Evolutionary conservation across 1,139 yeast species (phyloP).

Genomic region (Debaryomyces nepalensis): DNA sequence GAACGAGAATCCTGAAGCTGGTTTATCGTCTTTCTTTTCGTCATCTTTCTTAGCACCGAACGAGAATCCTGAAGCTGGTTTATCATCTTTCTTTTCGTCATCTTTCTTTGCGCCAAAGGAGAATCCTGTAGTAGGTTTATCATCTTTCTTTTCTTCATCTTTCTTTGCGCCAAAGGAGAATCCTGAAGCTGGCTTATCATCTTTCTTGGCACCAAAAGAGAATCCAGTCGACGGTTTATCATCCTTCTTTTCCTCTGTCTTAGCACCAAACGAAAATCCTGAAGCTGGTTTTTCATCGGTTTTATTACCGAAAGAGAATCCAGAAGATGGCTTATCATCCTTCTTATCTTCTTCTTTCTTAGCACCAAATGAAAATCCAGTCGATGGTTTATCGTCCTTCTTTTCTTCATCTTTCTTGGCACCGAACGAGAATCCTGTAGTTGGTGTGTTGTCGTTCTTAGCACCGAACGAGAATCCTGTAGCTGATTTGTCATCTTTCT

Average conservation of each 20-base stretch:
- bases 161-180: conserved; percentile 27
- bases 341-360: conserved; percentile 28
- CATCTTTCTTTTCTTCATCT: conserved; percentile 21
- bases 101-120: conserved; percentile 28
- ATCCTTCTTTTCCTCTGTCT: conserved; percentile 24
- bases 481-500: conserved; percentile 16
- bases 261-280: conserved; percentile 32
- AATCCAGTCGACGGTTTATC: conserved; percentile 26
- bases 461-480: conserved; percentile 12
- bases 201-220: conserved; percentile 32
- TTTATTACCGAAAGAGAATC: conserved; percentile 19
- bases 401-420: conserved; percentile 22
- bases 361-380: conserved; percentile 30
- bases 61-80: conserved; percentile 17
- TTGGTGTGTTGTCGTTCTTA: conserved; percentile 18
- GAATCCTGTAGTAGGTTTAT: conserved; percentile 16
- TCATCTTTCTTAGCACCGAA: conserved; percentile 27
- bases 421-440: conserved; percentile 27
- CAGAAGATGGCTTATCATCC: not conserved
- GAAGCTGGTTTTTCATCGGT: conserved; percentile 20
- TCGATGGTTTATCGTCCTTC: conserved; percentile 21
- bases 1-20: conserved; percentile 29
- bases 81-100: conserved; percentile 26
- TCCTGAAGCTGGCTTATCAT: conserved; percentile 18
- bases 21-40: conserved; percentile 22